Evolutionary conservation across 2,329 filamentous ascomycete genomes (phyloP).

Genomic region (Cladosporium halotolerans): DNA sequence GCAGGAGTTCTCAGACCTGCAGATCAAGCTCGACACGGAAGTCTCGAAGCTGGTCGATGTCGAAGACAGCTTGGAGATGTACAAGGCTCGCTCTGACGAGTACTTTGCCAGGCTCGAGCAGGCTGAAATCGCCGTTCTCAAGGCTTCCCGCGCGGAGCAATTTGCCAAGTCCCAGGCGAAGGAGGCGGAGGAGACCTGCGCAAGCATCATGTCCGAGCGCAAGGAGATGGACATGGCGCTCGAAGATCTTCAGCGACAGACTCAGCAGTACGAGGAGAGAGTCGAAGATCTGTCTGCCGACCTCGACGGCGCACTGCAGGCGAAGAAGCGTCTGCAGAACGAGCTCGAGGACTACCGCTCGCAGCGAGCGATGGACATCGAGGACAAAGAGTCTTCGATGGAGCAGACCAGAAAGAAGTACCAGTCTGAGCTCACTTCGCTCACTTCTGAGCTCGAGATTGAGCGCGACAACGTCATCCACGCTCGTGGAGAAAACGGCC

Average conservation of each 20-base stretch:
- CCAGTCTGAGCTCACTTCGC: conserved; percentile 79
- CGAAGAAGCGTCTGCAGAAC: conserved; percentile 90
- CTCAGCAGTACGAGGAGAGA: conserved; percentile 82
- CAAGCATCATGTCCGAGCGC: conserved; percentile 82
- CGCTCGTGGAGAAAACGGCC: conserved; percentile 74
- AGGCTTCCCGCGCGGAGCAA: conserved; percentile 84
- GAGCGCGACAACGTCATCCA: conserved; percentile 86
- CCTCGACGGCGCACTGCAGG: conserved; percentile 74
- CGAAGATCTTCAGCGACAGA: conserved; percentile 84
- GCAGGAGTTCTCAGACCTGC: conserved; percentile 86
- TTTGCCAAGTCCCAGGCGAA: conserved; percentile 85
- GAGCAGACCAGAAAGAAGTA: conserved; percentile 98
- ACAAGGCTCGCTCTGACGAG: conserved; percentile 88
- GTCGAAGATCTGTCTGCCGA: conserved; percentile 89
- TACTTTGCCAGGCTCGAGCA: conserved; percentile 97
- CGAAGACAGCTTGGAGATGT: conserved; percentile 73
- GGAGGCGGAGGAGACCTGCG: conserved; percentile 87
- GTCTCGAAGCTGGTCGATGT: conserved; percentile 79
- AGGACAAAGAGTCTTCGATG: conserved; percentile 92
- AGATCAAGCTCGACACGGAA: conserved; percentile 87
- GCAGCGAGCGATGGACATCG: conserved; percentile 90
- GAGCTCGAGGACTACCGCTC: conserved; percentile 96
- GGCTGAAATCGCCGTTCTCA: conserved; percentile 90
- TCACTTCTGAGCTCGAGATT: conserved; percentile 88
- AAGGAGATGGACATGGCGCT: conserved; percentile 82